These are phyloP conservation scores for Acarospora socialis DNA, from an alignment of 2,329 filamentous ascomycete genomes.

Conservation along the genomic window DNA sequence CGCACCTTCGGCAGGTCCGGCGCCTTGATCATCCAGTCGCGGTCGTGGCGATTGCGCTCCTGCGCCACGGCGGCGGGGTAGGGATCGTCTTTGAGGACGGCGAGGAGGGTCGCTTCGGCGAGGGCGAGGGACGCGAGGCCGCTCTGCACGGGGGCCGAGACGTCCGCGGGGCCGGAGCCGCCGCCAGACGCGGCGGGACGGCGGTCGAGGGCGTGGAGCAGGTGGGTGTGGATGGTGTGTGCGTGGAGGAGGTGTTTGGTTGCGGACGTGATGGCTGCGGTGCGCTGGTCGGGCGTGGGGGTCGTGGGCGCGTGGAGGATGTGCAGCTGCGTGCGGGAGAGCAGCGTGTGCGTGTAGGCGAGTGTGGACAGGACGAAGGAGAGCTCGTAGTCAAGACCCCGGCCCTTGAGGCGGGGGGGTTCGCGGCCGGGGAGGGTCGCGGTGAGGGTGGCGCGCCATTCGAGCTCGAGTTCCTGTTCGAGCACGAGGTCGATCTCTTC, in stretches of 20 bases:
- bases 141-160: constrained; percentile 23
- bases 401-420: constrained; percentile 50
- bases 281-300: constrained; percentile 53
- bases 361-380: constrained; percentile 65
- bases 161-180: constrained; percentile 2
- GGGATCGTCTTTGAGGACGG: constrained; percentile 86
- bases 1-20: constrained; percentile 80
- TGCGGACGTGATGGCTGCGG: constrained; percentile 54
- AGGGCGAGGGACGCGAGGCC: constrained; percentile 46
- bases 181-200: constrained; percentile 15
- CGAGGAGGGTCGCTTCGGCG: constrained; percentile 78
- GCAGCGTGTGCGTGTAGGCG: constrained; percentile 57
- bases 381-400: constrained; percentile 68
- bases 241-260: constrained; percentile 67
- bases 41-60: constrained; percentile 66
- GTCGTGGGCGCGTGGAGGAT: constrained; percentile 55
- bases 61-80: constrained; percentile 75
- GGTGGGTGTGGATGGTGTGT: constrained; percentile 62
- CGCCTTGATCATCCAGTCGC: constrained; percentile 92
- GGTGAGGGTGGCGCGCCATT: constrained; percentile 73
- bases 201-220: too few species aligned
- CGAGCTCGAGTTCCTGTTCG: constrained; percentile 50
- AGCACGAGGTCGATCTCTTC: constrained; percentile 56
- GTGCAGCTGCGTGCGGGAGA: constrained; percentile 58
- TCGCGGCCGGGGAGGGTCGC: constrained; percentile 52